Base-by-base conservation (phyloP, 331 rosid genomes). In the Arachis monticola region DNA sequence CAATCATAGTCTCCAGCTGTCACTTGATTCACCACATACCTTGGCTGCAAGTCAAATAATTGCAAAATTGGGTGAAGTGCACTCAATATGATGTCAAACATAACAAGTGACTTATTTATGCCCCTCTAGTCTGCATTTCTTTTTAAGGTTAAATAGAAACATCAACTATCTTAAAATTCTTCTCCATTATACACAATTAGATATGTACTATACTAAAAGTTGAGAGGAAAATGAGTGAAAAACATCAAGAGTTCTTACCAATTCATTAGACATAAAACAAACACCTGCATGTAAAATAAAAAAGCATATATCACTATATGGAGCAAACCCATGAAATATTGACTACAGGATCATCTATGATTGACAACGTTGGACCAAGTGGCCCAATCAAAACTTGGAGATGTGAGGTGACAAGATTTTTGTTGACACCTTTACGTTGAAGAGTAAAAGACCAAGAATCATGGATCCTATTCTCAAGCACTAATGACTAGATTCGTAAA, bases 1-100 rank as follows among this genome's bases (percentile, higher is more conserved):
- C 97, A 92, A 84, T 92, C 97, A 79, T 92, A 92, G 81, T 90
- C 93, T 79, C 99, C 99, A 60, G 80, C 89, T 14, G 96, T 94
- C 82, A 94, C 99, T 83, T 90, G 99, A 81, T 94, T 92, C 76
- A 94, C 97, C 87, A 94, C 99, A 58, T 88, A 92, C 83, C 97
- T 88, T 17, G 99, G 99, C 99, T 94, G 87, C 80, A 88, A 73
- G 40, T 64, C 65, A 76, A 67, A 70, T 59, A 70, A 71, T 74
- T 1, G 48, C 42, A 73, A 77, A 66, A 63, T 56, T 60, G 35
- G 75, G 66, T 8, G 57, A 2, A 76, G 71, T 7, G 13, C 64
- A 14, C 60, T 46, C 38, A 31, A 69, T 17, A 48, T 5, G 1
- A 56, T 53, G 52, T 53, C 60, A 22, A 68, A 60, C 32, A 56